A percentile compares a stretch with the other conserved stretches of the same genome.
Conservation (phyloP, 495 filamentous ascomycete species). For the Geoglossum glabrum region DNA sequence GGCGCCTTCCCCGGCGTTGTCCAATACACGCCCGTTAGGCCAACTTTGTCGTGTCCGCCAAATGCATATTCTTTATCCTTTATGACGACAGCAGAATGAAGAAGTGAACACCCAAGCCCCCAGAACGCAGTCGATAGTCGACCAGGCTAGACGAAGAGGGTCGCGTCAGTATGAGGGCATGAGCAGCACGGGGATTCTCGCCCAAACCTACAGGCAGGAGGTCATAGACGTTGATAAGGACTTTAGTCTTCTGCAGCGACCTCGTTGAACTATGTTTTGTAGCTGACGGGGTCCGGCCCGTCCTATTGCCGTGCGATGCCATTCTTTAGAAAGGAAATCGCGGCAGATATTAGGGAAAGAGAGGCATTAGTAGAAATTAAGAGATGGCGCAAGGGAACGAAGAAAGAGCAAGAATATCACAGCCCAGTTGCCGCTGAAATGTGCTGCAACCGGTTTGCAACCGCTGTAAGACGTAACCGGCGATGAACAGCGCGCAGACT, state of each 20-base stretch:
- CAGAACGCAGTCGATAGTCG: conserved; percentile 47
- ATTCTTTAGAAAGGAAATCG: not conserved
- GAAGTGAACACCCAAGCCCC: conserved; percentile 47
- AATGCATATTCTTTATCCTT: conserved; percentile 59
- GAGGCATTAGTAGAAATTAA: not conserved
- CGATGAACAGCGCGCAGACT: not conserved
- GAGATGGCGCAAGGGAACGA: not conserved
- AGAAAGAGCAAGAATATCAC: not conserved
- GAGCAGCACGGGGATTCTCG: not conserved
- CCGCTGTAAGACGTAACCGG: too few relatives aligned
- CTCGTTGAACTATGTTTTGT: conserved; percentile 30
- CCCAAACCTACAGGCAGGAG: conserved; percentile 38
- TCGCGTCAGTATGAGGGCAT: not conserved
- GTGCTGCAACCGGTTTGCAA: not conserved
- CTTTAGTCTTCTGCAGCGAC: conserved; percentile 44
- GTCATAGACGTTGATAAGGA: conserved; percentile 66
- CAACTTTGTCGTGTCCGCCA: conserved; percentile 51
- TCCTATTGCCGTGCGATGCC: conserved; percentile 5
- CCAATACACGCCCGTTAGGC: conserved; percentile 57
- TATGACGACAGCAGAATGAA: conserved; percentile 66
- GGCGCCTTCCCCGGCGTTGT: conserved; percentile 45
- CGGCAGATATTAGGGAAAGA: not conserved
- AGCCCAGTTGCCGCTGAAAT: not conserved
- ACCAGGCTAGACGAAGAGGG: conserved; percentile 29
- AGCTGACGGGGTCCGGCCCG: conserved; percentile 9